phyloP scores from a whole-genome alignment of 73 alveolate genomes.

The Paramecium sexaurelia region DNA sequence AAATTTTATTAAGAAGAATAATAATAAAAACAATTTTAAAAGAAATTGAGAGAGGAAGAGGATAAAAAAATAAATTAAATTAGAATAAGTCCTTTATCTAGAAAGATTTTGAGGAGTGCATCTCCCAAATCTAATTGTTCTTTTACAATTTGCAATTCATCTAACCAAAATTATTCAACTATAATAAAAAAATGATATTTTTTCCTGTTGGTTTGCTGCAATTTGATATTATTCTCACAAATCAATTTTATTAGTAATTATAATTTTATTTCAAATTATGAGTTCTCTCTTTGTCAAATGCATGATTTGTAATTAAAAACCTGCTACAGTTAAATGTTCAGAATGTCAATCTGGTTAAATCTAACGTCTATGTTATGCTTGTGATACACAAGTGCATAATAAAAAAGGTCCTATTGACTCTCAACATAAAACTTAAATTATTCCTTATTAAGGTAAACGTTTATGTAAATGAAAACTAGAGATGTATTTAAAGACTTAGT shows the following conservation, averaged over 20 bases:
- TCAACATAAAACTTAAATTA: background rate
- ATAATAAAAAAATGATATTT: background rate
- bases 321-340: background rate
- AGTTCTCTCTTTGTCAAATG: background rate
- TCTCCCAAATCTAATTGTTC: conserved; percentile 13
- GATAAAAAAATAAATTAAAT: background rate
- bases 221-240: background rate
- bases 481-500: background rate
- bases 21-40: background rate
- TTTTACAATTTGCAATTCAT: background rate
- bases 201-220: background rate
- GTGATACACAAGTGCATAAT: background rate
- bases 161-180: background rate
- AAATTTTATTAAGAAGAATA: background rate
- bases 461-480: background rate
- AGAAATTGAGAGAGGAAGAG: background rate
- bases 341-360: background rate
- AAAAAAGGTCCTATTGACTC: background rate
- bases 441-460: background rate
- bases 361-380: background rate
- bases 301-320: background rate
- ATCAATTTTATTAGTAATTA: background rate
- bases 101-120: background rate
- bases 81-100: conserved; percentile 3
- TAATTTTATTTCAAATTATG: background rate